phyloP scores from a whole-genome alignment of 1,284 basidiomycete species.

The Malassezia restricta region DNA sequence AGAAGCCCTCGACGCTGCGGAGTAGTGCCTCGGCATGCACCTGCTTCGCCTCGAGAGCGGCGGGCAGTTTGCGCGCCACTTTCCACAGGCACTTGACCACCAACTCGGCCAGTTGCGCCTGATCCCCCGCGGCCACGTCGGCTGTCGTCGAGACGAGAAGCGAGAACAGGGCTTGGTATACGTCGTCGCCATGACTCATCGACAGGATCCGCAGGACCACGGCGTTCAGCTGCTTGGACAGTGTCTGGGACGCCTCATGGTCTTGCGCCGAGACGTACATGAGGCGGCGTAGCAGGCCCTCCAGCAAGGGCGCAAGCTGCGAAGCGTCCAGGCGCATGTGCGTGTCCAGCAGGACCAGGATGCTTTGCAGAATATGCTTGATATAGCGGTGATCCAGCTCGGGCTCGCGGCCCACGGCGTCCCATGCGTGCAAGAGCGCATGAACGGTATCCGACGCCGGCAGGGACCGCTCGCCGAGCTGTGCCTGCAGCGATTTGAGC shows the following conservation, averaged over 20 bases:
- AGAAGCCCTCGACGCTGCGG: slow-evolving; percentile 84
- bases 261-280: slow-evolving; percentile 54
- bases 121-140: slow-evolving; percentile 54
- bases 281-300: slow-evolving; percentile 74
- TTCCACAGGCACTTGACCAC: slow-evolving; percentile 99
- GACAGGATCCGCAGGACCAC: slow-evolving; percentile 86
- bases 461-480: neutral
- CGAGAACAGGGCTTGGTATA: slow-evolving; percentile 73
- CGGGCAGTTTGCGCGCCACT: slow-evolving; percentile 80
- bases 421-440: neutral
- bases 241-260: slow-evolving; percentile 55
- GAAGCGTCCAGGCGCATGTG: neutral
- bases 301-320: slow-evolving; percentile 49
- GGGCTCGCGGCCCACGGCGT: neutral
- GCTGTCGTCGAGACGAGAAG: slow-evolving; percentile 74
- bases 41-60: slow-evolving; percentile 67
- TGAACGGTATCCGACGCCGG: neutral
- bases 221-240: slow-evolving; percentile 90
- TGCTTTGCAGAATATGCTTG: slow-evolving; percentile 32
- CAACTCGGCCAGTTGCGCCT: slow-evolving; percentile 79
- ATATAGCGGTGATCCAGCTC: slow-evolving; percentile 22
- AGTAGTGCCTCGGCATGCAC: slow-evolving; percentile 79
- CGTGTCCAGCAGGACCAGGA: slow-evolving; percentile 10
- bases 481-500: slow-evolving; percentile 55
- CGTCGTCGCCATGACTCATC: slow-evolving; percentile 75